Evolutionary conservation across 73 alveolate genomes (phyloP), one percentile per base, ranked within the genome.

Genomic region (Paraurostyla sp.): DNA sequence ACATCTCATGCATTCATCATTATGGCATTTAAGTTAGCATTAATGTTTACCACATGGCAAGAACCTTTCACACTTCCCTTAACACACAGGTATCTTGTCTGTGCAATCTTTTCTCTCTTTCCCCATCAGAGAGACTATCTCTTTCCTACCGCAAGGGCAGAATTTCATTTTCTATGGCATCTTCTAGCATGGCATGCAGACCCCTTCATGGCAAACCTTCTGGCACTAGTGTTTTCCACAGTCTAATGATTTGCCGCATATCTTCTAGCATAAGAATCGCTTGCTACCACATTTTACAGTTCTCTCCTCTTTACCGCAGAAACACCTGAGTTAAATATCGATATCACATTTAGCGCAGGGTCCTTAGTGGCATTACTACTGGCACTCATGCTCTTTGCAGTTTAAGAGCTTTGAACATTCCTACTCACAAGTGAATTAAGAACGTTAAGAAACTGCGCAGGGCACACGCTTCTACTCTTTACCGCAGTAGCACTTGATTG

Each of bases 211-310:
- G 59, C 99, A 97, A 43, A 92, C 82, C 29, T 95, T 96, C 73
- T 88, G 71, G 85, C 99, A 97, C 23, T 73, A 18, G 88, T 97
- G 99, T 57, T 94, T 91, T 15, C 98, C 98, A 80, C 99, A 97
- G 82, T 92, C 97, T 75, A 97, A 88, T 43, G 75, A 60, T 71
- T 90, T 97, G 56, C 95, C 96, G 85, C 99, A 97, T 11, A 85
- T 81, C 73, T 91, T 93, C 63, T 93, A 92, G 85, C 99, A 97
- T 30, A 97, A 88, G 90, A 86, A 94, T 29, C 93, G 90, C 33
- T 82, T 48, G 43, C 84, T 87, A 6, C 98, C 96, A 82, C 98
- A 95, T 40, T 87, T 73, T 32, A 90, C 95, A 11, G 52, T 68
- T 15, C 89, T 54, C 30, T 85, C 83, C 42, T 90, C 93, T 40